Percentiles rank a stretch among this genome's conserved stretches.
Evolutionary conservation across 768 basidiomycete species (phyloP).

Genomic region (Infundibulicybe gibba): DNA sequence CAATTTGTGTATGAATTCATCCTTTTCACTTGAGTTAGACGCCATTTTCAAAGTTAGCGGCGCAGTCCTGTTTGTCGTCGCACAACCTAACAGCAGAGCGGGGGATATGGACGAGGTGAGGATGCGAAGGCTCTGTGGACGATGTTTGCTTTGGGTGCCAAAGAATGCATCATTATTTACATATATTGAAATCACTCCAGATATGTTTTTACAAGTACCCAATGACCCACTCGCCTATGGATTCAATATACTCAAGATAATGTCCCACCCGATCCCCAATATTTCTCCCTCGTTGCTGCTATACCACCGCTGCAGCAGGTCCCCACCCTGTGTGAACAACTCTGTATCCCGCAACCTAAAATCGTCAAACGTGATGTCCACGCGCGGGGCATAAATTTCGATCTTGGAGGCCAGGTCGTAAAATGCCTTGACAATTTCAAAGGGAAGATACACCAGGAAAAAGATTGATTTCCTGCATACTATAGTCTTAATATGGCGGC

Average conservation of each 20-base stretch:
- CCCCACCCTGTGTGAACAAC: background rate
- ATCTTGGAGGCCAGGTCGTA: background rate
- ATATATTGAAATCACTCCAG: no score
- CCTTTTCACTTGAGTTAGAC: constrained; percentile 8
- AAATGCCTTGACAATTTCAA: background rate
- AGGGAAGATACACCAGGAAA: background rate
- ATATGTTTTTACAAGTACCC: no score
- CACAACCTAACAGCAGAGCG: no score
- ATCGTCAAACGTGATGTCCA: background rate
- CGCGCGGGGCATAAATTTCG: background rate
- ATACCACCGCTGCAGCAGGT: background rate
- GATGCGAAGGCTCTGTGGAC: no score
- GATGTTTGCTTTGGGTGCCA: no score
- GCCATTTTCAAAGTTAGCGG: constrained; percentile 1
- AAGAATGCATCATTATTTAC: no score
- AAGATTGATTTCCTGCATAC: background rate
- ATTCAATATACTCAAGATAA: background rate
- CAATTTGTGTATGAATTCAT: constrained; percentile 61
- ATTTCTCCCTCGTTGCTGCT: background rate
- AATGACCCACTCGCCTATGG: no score
- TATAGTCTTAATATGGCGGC: background rate
- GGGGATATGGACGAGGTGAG: no score
- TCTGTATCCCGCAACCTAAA: constrained; percentile 1
- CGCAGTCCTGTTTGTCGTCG: no score
- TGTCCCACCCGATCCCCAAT: constrained; percentile 1